Evolutionary conservation across 1,284 basidiomycete genomes (phyloP), one percentile per base, ranked within the genome.

Genomic region (Apiotrichum akiyoshidainum): DNA sequence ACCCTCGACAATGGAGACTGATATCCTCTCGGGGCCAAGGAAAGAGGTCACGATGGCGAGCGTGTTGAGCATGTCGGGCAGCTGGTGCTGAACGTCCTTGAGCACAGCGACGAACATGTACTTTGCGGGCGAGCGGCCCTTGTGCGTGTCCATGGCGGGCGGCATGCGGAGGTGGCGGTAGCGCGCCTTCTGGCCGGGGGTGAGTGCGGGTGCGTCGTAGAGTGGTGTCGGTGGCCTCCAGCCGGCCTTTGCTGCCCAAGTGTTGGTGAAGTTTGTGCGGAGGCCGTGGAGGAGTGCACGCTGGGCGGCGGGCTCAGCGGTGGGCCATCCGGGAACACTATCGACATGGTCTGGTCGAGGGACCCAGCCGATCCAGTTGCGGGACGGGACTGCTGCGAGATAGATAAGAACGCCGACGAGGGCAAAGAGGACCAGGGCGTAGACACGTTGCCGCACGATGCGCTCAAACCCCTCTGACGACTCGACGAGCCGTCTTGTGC

Each of bases 1-100:
- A 22, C 78, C 78, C 65, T 79, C 78, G 22, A 78, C 61, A 41
- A 79, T 70, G 9, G 71, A 72, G 40, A 79, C 67, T 2, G 67
- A 60, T 12, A 78, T 55, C 17, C 65, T 57, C 13, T 66, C 53
- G 0, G 74, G 57, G 1, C 76, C 75, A 39, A 79, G 69, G 47
- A 69, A 75, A 21, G 64, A 51, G 8, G 66, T 59, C 13, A 77
- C 56, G 5, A 75, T 68, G 17, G 73, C 57, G n/a, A 79, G 53
- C 1, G 76, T 61, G 46, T 73, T 70, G 40, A 78, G 65, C 12
- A 79, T 57, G 54, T 79, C 78, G 0, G 76, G 74, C 2, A 78
- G 63, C 54, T 75, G 73, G 53, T 65, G 63, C 26, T 66, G 63
- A 17, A 78, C 72, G 48, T 78, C 67, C 26, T 75, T 65, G 1